Conservation (phyloP, 345 rosid species). For the Euphorbia lathyris region DNA sequence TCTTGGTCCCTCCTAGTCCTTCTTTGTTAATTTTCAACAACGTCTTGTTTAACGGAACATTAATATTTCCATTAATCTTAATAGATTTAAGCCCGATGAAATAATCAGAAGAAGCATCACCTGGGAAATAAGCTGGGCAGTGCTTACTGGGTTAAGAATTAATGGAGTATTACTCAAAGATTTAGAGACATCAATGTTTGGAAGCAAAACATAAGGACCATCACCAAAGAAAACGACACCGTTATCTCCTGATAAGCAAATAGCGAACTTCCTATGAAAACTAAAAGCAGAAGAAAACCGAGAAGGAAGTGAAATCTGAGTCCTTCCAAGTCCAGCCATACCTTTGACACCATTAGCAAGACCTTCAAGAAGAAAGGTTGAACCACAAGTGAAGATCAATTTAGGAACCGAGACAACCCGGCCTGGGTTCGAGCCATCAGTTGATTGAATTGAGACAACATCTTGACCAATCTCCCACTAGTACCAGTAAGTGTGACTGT, state of each 20-base stretch:
- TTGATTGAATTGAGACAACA: constrained; percentile 10
- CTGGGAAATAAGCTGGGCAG: neutral
- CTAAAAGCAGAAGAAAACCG: constrained; percentile 14
- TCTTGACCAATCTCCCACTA: constrained; percentile 13
- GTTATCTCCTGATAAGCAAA: constrained; percentile 7
- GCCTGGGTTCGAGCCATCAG: constrained; percentile 5
- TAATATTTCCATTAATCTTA: constrained; percentile 6
- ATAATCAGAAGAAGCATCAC: constrained; percentile 6
- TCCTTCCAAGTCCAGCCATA: constrained; percentile 22
- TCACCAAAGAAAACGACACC: constrained; percentile 15
- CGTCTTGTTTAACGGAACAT: neutral
- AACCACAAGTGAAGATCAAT: neutral
- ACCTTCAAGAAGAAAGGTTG: neutral
- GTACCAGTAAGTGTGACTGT: neutral
- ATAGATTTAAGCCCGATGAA: constrained; percentile 18
- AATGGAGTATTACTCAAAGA: constrained; percentile 12
- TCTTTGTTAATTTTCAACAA: constrained; percentile 3
- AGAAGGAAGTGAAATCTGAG: constrained; percentile 14
- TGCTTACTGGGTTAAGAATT: constrained; percentile 3
- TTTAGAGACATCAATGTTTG: neutral
- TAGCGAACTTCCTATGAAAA: constrained; percentile 11
- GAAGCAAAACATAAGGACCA: neutral
- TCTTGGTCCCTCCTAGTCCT: constrained; percentile 22
- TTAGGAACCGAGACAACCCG: constrained; percentile 2
- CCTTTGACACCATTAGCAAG: constrained; percentile 22